Evolutionary conservation across 495 filamentous ascomycete species (phyloP), one percentile per base, ranked within the genome.

Genomic region (Staphylotrichum tortipilum): DNA sequence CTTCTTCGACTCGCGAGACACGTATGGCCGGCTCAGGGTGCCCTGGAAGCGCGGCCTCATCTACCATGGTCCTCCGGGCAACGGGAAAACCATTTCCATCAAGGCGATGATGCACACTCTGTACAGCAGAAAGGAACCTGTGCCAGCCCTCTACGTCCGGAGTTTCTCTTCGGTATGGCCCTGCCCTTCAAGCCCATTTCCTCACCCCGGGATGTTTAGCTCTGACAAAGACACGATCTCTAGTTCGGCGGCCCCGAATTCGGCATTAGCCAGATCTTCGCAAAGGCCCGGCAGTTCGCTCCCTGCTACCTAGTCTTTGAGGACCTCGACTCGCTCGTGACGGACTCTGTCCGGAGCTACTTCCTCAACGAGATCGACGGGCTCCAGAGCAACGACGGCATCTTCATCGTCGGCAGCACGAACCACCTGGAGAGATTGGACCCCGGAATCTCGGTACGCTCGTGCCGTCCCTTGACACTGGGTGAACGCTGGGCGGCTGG

Each of bases 281-380:
- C 46, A 6, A 75, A 68, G 43, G 79, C 79, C 4, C 61, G 79
- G 22, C 64, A 66, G 39, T 65, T 72, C 37, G 74, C 76, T 0
- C 76, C 76, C 2, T 79, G 72, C 58, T 66, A 73, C 48, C 59
- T 75, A 44, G 59, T 85, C 36, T 77, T 86, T 33, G 83, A 86
- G 62, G 83, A 86, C 49, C 74, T 86, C 19, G 83, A 85, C 55
- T 80, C 74, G 29, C 62, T 84, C 12, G 73, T 85, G 10, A 70
- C 65, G 2, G 69, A 71, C 36, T 50, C 47, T 8, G 74, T 79
- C 18, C 65, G 81, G 11, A 76, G 70, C 47, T 86, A 82, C 64
- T 86, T 87, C 57, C 70, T 87, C 43, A 86, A 86, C 56, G 80
- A 86, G 54, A 74, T 85, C 3, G 83, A 86, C 52, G 83, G 84